Conservation (phyloP, 116 monocot species). For the Trichopus zeylanicus region DNA sequence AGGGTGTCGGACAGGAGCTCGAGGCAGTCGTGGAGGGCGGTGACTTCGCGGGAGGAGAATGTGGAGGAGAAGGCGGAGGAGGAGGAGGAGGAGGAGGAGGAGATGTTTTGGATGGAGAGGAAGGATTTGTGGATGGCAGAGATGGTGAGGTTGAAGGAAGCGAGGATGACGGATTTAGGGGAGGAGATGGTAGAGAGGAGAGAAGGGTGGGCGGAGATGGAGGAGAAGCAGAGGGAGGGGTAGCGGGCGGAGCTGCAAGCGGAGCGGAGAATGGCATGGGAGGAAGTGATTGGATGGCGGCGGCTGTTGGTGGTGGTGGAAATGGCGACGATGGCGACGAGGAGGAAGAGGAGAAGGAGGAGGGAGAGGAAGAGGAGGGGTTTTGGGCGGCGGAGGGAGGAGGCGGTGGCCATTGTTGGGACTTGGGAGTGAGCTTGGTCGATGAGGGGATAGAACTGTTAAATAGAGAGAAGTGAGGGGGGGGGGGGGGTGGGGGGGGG, state of each 20-base stretch:
- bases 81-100: neutral
- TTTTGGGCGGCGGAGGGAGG: neutral
- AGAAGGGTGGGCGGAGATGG: constrained; percentile 10
- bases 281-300: neutral
- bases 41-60: neutral
- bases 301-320: neutral
- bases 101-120: constrained; percentile 6
- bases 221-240: constrained; percentile 12
- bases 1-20: constrained; percentile 54
- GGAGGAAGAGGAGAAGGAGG: constrained; percentile 2
- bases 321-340: neutral
- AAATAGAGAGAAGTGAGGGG: neutral
- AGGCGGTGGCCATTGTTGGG: neutral
- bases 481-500: neutral
- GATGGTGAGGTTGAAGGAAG: constrained; percentile 5
- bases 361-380: neutral
- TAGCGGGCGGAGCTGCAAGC: constrained; percentile 1
- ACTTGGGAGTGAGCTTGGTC: neutral
- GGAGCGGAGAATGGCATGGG: neutral
- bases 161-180: constrained; percentile 5
- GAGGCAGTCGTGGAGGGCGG: constrained; percentile 54
- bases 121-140: constrained; percentile 13
- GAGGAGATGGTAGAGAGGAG: constrained; percentile 22
- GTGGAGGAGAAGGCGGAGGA: neutral
- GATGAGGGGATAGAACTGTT: neutral